Evolutionary conservation across 805 yeast genomes (phyloP), one percentile per base, ranked within the genome.

Genomic region (Wickerhamiella nectarea): DNA sequence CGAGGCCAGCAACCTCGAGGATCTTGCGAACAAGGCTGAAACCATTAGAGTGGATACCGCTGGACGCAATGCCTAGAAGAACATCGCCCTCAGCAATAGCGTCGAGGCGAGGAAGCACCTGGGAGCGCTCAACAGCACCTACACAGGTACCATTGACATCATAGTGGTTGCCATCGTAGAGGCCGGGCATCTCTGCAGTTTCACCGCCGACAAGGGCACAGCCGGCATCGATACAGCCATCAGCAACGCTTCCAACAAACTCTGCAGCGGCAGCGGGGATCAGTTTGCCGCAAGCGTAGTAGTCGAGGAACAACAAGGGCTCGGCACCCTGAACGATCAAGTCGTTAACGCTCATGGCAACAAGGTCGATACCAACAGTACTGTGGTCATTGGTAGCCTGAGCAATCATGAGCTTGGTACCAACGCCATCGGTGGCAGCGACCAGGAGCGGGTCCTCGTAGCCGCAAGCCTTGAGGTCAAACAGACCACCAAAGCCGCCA

Each of bases 131-230:
- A 4, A 91, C 96, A 11, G 98, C 98, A 57, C 99, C 99, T 36
- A 91, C 87, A 43, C 96, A 93, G 29, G 98, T 93, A 64, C 99
- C 99, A 58, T 89, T 91, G 48, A 95, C 87, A 64, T 91, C 99
- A 60, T 91, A 91, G 65, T 91, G 97, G 26, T 93, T 94, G 45
- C 78, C 85, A 47, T 79, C 82, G 58, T 91, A 91, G 82, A 91
- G 84, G 52, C 98, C 98, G 21, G 99, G 99, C 99, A 91, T 91
- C 70, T 91, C 99, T 44, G 94, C 81, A 31, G 99, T 91, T 66
- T 91, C 99, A 52, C 99, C 99, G 45, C 99, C 99, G 43, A 91
- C 95, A 46, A 91, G 71, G 5, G 99, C 98, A 72, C 98, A 89
- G 9, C 95, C 95, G 26, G 97, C 82, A 52, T 76, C 75, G 51